Conservation (phyloP, 495 filamentous ascomycete genomes). For the Bathelium albidoporum region DNA sequence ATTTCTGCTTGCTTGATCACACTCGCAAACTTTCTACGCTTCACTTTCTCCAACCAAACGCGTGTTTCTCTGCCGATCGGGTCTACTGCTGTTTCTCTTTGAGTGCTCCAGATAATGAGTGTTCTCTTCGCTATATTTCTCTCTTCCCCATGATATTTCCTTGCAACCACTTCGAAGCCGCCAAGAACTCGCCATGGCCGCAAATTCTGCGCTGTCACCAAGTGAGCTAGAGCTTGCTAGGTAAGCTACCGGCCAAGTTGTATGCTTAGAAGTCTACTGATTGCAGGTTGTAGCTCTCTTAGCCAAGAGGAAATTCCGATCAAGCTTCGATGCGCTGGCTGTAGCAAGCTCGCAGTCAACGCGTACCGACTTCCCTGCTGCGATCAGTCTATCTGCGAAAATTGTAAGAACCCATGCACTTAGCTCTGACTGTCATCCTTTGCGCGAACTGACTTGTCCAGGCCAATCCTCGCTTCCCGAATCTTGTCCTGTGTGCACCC, state of each 20-base stretch:
- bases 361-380: constrained; percentile 89
- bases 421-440: background rate
- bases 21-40: background rate
- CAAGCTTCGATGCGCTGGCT: constrained; percentile 88
- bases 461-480: constrained; percentile 68
- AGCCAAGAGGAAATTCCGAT: constrained; percentile 78
- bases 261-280: background rate
- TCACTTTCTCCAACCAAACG: background rate
- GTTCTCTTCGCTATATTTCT: background rate
- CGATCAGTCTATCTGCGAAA: constrained; percentile 87
- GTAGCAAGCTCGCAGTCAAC: constrained; percentile 82
- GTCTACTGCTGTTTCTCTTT: too few relatives aligned
- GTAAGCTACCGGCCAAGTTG: background rate
- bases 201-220: background rate
- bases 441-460: constrained; percentile 25
- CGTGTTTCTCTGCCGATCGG: background rate
- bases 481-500: constrained; percentile 86
- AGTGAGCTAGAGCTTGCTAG: constrained; percentile 5
- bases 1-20: background rate
- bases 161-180: background rate
- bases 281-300: constrained; percentile 48
- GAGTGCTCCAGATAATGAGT: background rate
- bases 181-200: background rate
- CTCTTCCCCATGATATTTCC: background rate
- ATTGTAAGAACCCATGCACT: constrained; percentile 49